Evolutionary conservation across 371 early-diverging fungal species (phyloP).

Genomic region (Smittium culicis): DNA sequence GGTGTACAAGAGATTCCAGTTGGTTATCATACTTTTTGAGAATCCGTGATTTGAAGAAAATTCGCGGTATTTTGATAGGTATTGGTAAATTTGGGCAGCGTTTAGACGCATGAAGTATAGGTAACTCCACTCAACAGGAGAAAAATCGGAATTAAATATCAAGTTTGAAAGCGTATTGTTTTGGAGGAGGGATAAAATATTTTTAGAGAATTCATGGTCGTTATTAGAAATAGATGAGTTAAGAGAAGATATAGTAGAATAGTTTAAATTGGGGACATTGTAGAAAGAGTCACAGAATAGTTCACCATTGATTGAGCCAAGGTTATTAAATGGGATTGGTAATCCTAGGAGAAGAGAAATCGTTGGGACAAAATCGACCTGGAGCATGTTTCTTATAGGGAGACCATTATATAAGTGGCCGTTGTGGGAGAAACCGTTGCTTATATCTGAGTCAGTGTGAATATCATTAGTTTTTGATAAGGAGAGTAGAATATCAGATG

Average conservation of each 20-base stretch:
- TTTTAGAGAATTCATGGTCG: background rate
- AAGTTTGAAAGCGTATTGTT: background rate
- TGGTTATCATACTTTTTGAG: conserved; percentile 17
- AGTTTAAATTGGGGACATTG: conserved; percentile 2
- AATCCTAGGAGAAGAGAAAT: conserved; percentile 63
- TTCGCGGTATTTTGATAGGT: conserved; percentile 41
- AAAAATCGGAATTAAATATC: background rate
- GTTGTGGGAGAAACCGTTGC: conserved; percentile 18
- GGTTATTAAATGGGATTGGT: conserved; percentile 81
- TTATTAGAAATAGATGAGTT: background rate
- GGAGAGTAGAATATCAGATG: conserved; percentile 6
- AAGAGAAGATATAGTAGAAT: background rate
- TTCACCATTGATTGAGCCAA: conserved; percentile 65
- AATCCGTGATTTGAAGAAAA: conserved; percentile 26
- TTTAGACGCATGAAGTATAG: conserved; percentile 52
- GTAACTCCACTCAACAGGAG: conserved; percentile 25
- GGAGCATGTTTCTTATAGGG: conserved; percentile 36
- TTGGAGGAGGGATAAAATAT: background rate
- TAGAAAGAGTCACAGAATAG: conserved; percentile 27
- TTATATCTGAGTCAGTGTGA: background rate
- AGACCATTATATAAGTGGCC: conserved; percentile 17
- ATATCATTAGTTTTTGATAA: background rate
- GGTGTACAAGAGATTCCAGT: conserved; percentile 18
- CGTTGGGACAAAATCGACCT: conserved; percentile 80
- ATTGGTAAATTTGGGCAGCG: conserved; percentile 61